Percentiles rank a stretch among this genome's conserved stretches.
Conservation (phyloP, 495 filamentous ascomycete species). For the Aeminium ludgeri region DNA sequence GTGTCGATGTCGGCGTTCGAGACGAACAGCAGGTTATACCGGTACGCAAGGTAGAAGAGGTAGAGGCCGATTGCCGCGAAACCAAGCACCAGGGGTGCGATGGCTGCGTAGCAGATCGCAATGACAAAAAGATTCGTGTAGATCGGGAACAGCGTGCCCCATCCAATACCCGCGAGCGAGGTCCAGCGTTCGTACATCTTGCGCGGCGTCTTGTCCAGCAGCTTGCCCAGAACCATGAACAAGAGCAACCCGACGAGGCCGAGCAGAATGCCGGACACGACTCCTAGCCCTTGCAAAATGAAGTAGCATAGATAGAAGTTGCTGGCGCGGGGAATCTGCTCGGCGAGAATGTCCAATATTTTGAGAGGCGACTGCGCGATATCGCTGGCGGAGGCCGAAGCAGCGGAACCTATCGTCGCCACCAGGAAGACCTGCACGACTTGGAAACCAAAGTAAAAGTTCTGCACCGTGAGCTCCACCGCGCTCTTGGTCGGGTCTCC, state of each 20-base stretch:
- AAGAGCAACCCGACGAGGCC: constrained; percentile 65
- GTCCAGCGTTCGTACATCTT: constrained; percentile 56
- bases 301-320: constrained; percentile 96
- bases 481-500: constrained; percentile 62
- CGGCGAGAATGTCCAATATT: constrained; percentile 49
- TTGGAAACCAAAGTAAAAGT: constrained; percentile 88
- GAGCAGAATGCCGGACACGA: constrained; percentile 56
- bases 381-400: constrained; percentile 47
- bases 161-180: constrained; percentile 46
- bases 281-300: constrained; percentile 78
- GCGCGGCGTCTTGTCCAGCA: constrained; percentile 57
- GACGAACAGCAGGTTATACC: constrained; percentile 90
- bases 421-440: constrained; percentile 91
- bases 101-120: constrained; percentile 75
- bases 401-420: constrained; percentile 58
- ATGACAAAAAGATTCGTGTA: constrained; percentile 78
- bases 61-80: constrained; percentile 72
- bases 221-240: constrained; percentile 57
- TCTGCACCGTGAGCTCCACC: constrained; percentile 77
- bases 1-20: constrained; percentile 75
- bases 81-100: constrained; percentile 76
- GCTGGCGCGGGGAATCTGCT: constrained; percentile 60
- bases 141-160: constrained; percentile 78
- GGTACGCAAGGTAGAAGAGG: constrained; percentile 83
- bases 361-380: constrained; percentile 47